Conservation (phyloP, 208 protist species). For the Kentomonas sorsogonicus region DNA sequence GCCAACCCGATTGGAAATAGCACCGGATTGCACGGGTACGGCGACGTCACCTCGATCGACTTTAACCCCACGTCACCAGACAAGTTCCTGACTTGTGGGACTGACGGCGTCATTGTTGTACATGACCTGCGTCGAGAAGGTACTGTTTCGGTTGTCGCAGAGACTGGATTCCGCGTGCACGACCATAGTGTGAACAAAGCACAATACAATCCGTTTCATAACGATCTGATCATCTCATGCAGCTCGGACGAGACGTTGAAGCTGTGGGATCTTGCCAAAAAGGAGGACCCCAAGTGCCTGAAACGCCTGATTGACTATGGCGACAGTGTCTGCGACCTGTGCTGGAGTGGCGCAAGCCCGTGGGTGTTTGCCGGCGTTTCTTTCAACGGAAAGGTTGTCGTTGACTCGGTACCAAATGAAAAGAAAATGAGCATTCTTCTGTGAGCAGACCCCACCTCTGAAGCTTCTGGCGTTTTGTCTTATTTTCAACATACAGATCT, state of each 20-base stretch:
- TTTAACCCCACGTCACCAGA: conserved; percentile 60
- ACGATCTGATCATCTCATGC: conserved; percentile 69
- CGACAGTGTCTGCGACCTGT: conserved; percentile 65
- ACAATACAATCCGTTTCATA: conserved; percentile 82
- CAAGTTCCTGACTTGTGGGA: conserved; percentile 51
- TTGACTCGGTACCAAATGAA: conserved; percentile 75
- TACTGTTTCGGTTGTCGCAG: background rate
- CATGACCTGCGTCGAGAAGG: conserved; percentile 54
- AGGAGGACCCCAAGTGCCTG: conserved; percentile 31
- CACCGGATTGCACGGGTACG: conserved; percentile 45
- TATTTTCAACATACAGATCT: too few relatives aligned
- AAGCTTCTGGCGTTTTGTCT: too few relatives aligned
- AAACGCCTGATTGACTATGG: conserved; percentile 56
- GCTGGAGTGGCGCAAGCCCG: conserved; percentile 71
- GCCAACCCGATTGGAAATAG: conserved; percentile 21
- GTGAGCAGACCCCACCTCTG: too few relatives aligned
- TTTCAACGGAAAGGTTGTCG: conserved; percentile 77
- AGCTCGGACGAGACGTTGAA: conserved; percentile 72
- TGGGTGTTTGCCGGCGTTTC: conserved; percentile 88
- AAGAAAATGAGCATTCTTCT: conserved; percentile 82
- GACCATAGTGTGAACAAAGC: conserved; percentile 58
- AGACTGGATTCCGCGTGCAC: conserved; percentile 35
- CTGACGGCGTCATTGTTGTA: conserved; percentile 63
- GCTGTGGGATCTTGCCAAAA: conserved; percentile 64
- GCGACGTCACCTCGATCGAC: conserved; percentile 41